These are phyloP conservation scores for Cyanidiococcus yangmingshanensis DNA, from an alignment of 23 red algal genomes.

Conservation along the genomic window DNA sequence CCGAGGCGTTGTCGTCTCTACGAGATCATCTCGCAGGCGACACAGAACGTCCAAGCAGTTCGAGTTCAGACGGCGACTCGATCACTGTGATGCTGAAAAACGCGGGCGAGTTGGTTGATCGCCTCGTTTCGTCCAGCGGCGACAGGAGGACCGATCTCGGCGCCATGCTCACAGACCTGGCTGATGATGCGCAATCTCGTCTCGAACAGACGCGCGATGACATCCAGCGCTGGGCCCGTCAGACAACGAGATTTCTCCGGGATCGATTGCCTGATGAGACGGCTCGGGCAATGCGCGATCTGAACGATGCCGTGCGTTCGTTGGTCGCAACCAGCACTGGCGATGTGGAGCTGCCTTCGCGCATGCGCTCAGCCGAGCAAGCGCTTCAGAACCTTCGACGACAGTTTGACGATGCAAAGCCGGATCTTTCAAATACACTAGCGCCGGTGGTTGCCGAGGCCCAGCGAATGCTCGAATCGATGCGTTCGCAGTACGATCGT, in stretches of 20 bases:
- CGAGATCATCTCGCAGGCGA: neutral
- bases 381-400: neutral
- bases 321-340: neutral
- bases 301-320: neutral
- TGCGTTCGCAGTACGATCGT: neutral
- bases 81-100: neutral
- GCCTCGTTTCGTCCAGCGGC: neutral
- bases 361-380: neutral
- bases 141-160: neutral
- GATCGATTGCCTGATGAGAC: neutral
- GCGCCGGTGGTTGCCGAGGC: neutral
- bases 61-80: neutral
- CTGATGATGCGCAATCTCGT: slow-evolving; percentile 5
- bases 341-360: neutral
- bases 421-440: neutral
- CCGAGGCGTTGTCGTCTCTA: neutral
- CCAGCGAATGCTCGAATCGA: neutral
- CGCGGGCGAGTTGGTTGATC: neutral
- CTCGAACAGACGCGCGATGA: neutral
- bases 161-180: neutral
- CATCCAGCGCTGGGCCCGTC: neutral
- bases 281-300: neutral
- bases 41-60: neutral
- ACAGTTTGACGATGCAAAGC: neutral
- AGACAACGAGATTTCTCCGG: neutral